Evolutionary conservation across 805 yeast species (phyloP), one percentile per base, ranked within the genome.

Genomic region (Helenozyma rhizophorensis): DNA sequence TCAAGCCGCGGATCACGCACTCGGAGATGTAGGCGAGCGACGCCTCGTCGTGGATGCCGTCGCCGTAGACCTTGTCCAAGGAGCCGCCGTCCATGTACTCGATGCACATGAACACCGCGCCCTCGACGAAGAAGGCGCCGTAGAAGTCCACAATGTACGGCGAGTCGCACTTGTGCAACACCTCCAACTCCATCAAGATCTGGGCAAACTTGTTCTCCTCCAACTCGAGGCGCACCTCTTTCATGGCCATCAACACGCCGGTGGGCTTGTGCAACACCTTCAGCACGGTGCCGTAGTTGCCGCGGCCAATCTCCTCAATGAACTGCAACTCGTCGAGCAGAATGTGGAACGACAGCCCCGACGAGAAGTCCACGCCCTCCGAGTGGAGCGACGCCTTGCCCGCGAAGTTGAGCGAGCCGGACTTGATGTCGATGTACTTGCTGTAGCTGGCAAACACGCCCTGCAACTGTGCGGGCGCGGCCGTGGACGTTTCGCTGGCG

Each of bases 81-180:
- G 96, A 86, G 0, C 96, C 96, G 29, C 96, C 97, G 57, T 87
- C 94, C 98, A 90, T 90, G 57, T 80, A 86, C 62, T 90, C 98
- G 75, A 90, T 90, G 62, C 97, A 93, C 86, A 90, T 87, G 62
- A 89, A 93, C 17, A 90, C 98, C 1, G 97, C 96, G 28, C 97
- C 96, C 60, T 93, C 98, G 21, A 87, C 87, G 54, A 90, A 93
- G 53, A 90, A 90, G 1, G 98, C 98, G 26, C 98, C 98, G 53
- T 85, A 93, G 50, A 93, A 93, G 50, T 90, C 97, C 25, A 93
- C 96, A 54, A 93, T 89, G 56, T 78, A 86, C 2, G 93, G 94
- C 11, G 94, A 81, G 44, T 76, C 76, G 62, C 97, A 93, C 50
- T 83, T 84, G 62, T 93, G 97, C 43, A 93, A 70, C 33, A 93